Evolutionary conservation across 1,284 basidiomycete genomes (phyloP).

Genomic region (Hemileia vastatrix): DNA sequence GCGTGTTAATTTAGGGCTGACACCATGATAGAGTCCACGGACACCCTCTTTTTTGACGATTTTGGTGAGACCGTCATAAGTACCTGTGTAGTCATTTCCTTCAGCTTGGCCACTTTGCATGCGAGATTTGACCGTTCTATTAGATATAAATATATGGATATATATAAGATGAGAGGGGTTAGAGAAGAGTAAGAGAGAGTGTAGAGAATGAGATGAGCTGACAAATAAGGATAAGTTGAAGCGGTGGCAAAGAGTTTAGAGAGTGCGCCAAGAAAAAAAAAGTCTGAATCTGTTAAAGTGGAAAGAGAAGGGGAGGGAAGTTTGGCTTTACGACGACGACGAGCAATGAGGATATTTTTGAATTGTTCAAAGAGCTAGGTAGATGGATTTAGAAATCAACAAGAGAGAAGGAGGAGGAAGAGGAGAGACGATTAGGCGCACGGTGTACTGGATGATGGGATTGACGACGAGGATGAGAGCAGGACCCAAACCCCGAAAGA

Average conservation of each 20-base stretch:
- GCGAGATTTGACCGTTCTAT: conserved; percentile 62
- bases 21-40: conserved; percentile 16
- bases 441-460: conserved; percentile 62
- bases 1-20: conserved; percentile 17
- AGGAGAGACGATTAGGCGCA: conserved; percentile 26
- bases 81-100: conserved; percentile 54
- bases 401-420: neutral
- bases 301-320: conserved; percentile 26
- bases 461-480: conserved; percentile 89
- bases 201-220: conserved; percentile 1
- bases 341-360: conserved; percentile 63
- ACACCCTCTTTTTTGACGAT: conserved; percentile 20
- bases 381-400: conserved; percentile 57
- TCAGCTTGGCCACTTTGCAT: conserved; percentile 62
- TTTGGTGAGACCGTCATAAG: conserved; percentile 12
- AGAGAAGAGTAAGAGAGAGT: conserved; percentile 5
- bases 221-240: conserved; percentile 37
- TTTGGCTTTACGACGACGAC: conserved; percentile 53
- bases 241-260: conserved; percentile 58
- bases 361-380: conserved; percentile 63
- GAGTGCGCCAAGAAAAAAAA: conserved; percentile 76
- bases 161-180: conserved; percentile 64
- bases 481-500: conserved; percentile 93
- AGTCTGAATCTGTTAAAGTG: conserved; percentile 67
- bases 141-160: conserved; percentile 61